Percentiles rank a stretch among this genome's conserved stretches.
Conservation (phyloP, 139 green algal species). For the Coelastrella sp. region DNA sequence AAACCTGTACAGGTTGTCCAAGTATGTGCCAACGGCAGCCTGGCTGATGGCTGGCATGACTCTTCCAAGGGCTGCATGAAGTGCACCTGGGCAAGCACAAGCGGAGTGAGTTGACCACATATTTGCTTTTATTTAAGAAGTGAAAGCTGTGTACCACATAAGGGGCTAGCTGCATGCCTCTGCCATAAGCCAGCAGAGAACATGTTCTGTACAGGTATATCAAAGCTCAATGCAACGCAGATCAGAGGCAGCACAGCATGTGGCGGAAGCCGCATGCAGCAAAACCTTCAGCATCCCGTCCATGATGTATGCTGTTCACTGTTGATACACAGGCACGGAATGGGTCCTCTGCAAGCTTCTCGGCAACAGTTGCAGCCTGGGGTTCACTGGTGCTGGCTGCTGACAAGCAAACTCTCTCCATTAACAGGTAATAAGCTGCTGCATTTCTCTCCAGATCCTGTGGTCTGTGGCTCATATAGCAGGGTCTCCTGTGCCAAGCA, state of each 20-base stretch:
- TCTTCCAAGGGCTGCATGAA: not conserved
- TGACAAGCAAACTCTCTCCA: conserved; percentile 33
- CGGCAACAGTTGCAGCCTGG: conserved; percentile 51
- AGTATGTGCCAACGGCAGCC: conserved; percentile 4
- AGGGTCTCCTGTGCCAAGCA: not conserved
- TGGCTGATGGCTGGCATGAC: not conserved
- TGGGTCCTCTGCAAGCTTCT: conserved; percentile 31
- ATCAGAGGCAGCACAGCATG: not conserved
- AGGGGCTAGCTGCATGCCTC: not conserved
- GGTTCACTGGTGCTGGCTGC: conserved; percentile 43
- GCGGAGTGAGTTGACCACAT: not conserved
- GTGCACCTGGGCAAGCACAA: not conserved
- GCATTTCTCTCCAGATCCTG: not conserved
- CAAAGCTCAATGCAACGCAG: no score
- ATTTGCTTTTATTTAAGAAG: not conserved
- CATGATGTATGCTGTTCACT: not conserved
- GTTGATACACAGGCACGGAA: conserved; percentile 34
- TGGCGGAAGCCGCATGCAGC: no score
- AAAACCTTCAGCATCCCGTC: not conserved
- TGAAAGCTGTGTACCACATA: not conserved
- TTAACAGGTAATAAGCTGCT: conserved; percentile 8
- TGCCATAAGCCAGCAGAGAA: not conserved
- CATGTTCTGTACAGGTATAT: no score
- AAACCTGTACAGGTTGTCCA: not conserved
- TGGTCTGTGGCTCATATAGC: not conserved